Evolutionary conservation across 2,329 filamentous ascomycete species (phyloP).

Genomic region (Fusarium paranaense): DNA sequence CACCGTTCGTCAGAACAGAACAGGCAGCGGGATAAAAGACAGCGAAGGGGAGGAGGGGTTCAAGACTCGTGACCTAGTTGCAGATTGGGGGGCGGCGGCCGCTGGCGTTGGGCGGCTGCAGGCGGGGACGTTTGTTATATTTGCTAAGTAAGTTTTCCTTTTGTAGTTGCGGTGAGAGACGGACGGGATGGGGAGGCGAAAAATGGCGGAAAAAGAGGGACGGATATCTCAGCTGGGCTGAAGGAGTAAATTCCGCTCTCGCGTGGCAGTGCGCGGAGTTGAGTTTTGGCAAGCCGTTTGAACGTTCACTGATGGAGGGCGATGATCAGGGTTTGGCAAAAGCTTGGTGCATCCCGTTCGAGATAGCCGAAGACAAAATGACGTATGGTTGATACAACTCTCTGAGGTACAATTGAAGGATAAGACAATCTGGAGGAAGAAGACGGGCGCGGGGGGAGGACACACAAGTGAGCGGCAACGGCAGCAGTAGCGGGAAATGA

Average conservation of each 20-base stretch:
- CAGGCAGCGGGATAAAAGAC: conserved; percentile 19
- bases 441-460: neutral
- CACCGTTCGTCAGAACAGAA: conserved; percentile 2
- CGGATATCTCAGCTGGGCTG: neutral
- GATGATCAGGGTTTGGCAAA: conserved; percentile 27
- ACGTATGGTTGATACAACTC: conserved; percentile 19
- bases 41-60: conserved; percentile 14
- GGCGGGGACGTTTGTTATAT: conserved; percentile 6
- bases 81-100: neutral
- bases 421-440: conserved; percentile 8
- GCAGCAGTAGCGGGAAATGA: neutral
- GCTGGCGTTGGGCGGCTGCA: conserved; percentile 17
- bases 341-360: conserved; percentile 16
- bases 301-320: neutral
- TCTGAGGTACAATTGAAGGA: neutral
- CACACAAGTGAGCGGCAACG: conserved; percentile 12
- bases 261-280: neutral
- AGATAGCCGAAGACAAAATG: conserved; percentile 17
- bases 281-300: neutral
- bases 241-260: neutral
- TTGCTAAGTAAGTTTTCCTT: neutral
- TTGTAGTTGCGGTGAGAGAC: conserved; percentile 28
- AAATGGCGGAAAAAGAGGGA: neutral
- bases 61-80: conserved; percentile 18
- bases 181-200: neutral